Conservation (phyloP, 176 grass and related monocot species). For the Rhynchospora pubera region DNA sequence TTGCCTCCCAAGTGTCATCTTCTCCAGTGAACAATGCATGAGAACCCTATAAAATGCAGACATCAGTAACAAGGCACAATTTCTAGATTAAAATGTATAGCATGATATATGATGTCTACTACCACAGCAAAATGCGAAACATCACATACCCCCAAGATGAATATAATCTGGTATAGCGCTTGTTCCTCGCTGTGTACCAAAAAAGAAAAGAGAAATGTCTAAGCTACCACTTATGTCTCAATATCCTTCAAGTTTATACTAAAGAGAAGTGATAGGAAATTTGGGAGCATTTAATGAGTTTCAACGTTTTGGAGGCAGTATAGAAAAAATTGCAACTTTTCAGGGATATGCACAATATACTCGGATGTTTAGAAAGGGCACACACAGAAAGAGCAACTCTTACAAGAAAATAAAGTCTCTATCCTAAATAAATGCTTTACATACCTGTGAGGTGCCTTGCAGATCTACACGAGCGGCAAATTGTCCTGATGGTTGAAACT, state of each 20-base stretch:
- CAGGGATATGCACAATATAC: neutral
- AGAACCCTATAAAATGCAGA: conserved; percentile 42
- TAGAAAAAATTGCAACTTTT: neutral
- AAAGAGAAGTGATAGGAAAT: neutral
- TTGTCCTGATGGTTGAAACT: conserved; percentile 91
- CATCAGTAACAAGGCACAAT: neutral
- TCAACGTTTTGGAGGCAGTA: neutral
- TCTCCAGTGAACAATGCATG: conserved; percentile 94
- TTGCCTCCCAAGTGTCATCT: conserved; percentile 95
- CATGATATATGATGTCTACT: conserved; percentile 2
- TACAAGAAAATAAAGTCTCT: neutral
- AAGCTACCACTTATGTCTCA: neutral
- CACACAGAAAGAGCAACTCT: neutral
- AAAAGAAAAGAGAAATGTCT: neutral
- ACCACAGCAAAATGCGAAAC: neutral
- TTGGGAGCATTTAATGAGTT: neutral
- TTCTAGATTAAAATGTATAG: neutral
- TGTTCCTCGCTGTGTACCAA: neutral
- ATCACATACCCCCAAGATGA: neutral
- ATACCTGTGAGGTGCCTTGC: conserved; percentile 61
- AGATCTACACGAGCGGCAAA: conserved; percentile 91
- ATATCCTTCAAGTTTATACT: neutral
- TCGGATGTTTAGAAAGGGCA: neutral
- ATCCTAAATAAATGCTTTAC: conserved; percentile 19
- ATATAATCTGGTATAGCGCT: neutral